A percentile compares a stretch with the other conserved stretches of the same genome.
Conservation (phyloP, 2,329 filamentous ascomycete species). For the Penicillium expansum region DNA sequence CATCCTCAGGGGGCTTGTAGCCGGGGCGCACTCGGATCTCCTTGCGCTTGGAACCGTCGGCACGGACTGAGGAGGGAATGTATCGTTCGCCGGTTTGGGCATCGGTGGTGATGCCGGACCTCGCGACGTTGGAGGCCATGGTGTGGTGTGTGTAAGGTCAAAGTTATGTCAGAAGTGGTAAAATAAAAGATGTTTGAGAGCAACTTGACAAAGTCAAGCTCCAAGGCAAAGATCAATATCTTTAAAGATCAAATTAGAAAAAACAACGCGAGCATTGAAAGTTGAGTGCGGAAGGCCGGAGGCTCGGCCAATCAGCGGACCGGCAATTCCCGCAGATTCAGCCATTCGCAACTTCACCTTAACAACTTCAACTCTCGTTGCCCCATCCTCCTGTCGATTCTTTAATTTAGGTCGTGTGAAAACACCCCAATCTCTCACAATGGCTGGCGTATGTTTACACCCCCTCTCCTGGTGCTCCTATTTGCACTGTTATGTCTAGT, state of each 20-base stretch:
- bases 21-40: constrained; percentile 93
- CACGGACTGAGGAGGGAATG: constrained; percentile 80
- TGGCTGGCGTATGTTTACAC: constrained; percentile 48
- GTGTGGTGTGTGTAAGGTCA: neutral
- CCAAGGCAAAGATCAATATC: constrained; percentile 1
- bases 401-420: constrained; percentile 15
- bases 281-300: constrained; percentile 26
- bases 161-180: neutral
- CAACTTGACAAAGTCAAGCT: constrained; percentile 2
- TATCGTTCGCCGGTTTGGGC: constrained; percentile 74
- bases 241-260: constrained; percentile 6
- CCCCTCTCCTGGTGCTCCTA: neutral
- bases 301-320: constrained; percentile 38
- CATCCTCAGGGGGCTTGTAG: constrained; percentile 90
- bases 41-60: constrained; percentile 87
- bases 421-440: constrained; percentile 44
- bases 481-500: constrained; percentile 34
- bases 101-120: constrained; percentile 72
- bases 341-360: constrained; percentile 34
- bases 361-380: constrained; percentile 17
- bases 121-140: constrained; percentile 20
- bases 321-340: constrained; percentile 41
- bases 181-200: neutral
- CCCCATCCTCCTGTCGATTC: constrained; percentile 9
- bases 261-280: constrained; percentile 11